A percentile compares a stretch with the other conserved stretches of the same genome.
These are phyloP conservation scores for Aspergillus texensis DNA, from an alignment of 2,329 filamentous ascomycete species.

Conservation along the genomic window DNA sequence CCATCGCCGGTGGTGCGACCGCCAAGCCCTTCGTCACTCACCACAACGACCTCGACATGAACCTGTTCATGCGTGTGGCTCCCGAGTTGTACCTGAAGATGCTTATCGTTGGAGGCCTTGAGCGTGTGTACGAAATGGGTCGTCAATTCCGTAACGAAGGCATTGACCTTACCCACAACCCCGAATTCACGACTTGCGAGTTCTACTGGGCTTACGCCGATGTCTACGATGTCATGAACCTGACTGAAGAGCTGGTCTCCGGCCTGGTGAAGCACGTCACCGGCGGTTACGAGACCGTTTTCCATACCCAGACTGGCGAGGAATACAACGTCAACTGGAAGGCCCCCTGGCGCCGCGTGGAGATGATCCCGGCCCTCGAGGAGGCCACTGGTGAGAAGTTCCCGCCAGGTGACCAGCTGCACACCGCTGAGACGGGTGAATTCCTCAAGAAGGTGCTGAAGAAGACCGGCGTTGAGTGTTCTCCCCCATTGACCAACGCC, in stretches of 20 bases:
- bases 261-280: slow-evolving; percentile 86
- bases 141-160: slow-evolving; percentile 95
- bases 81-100: slow-evolving; percentile 98
- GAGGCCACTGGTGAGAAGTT: slow-evolving; percentile 91
- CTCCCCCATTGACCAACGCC: slow-evolving; percentile 86
- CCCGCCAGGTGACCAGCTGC: slow-evolving; percentile 82
- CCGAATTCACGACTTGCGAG: slow-evolving; percentile 95
- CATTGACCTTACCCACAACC: slow-evolving; percentile 93
- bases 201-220: slow-evolving; percentile 96
- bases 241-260: slow-evolving; percentile 92
- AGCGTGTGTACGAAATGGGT: slow-evolving; percentile 94
- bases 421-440: slow-evolving; percentile 84
- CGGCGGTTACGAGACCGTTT: slow-evolving; percentile 81
- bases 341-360: slow-evolving; percentile 85
- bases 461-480: slow-evolving; percentile 89
- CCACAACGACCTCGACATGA: slow-evolving; percentile 94
- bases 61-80: slow-evolving; percentile 92
- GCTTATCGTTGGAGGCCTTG: slow-evolving; percentile 88
- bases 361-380: slow-evolving; percentile 95
- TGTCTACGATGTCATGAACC: slow-evolving; percentile 85
- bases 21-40: slow-evolving; percentile 93
- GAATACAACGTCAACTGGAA: slow-evolving; percentile 94
- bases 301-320: slow-evolving; percentile 84
- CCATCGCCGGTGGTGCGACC: slow-evolving; percentile 92
- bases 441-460: slow-evolving; percentile 83